Percentiles rank a stretch among this genome's conserved stretches.
Evolutionary conservation across 805 yeast genomes (phyloP).

Genomic region (Ogataea paraovalis): DNA sequence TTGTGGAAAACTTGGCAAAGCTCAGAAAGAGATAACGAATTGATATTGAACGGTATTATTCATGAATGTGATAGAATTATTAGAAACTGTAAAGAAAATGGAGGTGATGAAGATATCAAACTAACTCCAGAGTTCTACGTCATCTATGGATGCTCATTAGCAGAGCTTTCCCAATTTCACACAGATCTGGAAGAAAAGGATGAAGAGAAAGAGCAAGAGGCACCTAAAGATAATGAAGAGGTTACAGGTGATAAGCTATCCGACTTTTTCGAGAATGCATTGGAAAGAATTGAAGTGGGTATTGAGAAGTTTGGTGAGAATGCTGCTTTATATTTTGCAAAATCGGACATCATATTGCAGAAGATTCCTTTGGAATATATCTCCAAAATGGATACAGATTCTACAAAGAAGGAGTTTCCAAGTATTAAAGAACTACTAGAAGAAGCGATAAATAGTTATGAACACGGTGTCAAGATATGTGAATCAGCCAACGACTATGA

Average conservation of each 20-base stretch:
- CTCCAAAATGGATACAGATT: constrained; percentile 43
- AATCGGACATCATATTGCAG: constrained; percentile 51
- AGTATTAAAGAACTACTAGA: constrained; percentile 41
- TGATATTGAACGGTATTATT: constrained; percentile 75
- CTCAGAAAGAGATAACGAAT: constrained; percentile 57
- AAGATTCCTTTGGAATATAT: constrained; percentile 57
- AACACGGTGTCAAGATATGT: constrained; percentile 35
- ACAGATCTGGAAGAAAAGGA: constrained; percentile 21
- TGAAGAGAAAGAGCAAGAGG: constrained; percentile 20
- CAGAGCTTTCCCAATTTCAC: constrained; percentile 59
- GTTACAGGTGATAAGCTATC: constrained; percentile 31
- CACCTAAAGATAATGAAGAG: constrained; percentile 5
- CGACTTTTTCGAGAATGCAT: constrained; percentile 64
- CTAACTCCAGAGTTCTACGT: constrained; percentile 58
- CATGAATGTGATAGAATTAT: constrained; percentile 87
- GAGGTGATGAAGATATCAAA: constrained; percentile 25
- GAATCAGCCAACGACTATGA: constrained; percentile 17
- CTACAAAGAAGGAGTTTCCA: constrained; percentile 32
- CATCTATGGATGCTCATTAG: constrained; percentile 68
- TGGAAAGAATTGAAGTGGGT: constrained; percentile 66
- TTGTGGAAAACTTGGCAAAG: constrained; percentile 62
- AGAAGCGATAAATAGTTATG: constrained; percentile 44
- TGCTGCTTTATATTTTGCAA: constrained; percentile 41
- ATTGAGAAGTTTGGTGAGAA: constrained; percentile 45
- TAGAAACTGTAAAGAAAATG: constrained; percentile 38